These are phyloP conservation scores for Oehlia diaphana DNA, from an alignment of 192 early-diverging fungal genomes.

Conservation along the genomic window DNA sequence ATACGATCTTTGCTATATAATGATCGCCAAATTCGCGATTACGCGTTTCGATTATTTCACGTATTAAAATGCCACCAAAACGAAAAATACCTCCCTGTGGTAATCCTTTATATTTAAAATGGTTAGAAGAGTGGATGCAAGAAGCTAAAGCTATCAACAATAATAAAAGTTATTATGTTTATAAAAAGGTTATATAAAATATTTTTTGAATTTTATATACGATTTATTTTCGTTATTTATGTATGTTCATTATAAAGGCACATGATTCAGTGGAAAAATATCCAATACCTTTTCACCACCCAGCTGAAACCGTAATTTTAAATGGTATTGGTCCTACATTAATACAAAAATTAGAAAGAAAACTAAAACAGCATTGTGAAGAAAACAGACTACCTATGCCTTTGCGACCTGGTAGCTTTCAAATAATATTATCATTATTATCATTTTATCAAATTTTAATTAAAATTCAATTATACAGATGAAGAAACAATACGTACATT, in stretches of 20 bases:
- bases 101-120: slow-evolving; percentile 66
- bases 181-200: slow-evolving; percentile 49
- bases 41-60: not conserved
- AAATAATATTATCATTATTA: not conserved
- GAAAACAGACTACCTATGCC: slow-evolving; percentile 53
- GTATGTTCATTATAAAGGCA: slow-evolving; percentile 42
- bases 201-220: not conserved
- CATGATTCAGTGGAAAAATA: slow-evolving; percentile 60
- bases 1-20: no score
- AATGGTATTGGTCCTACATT: slow-evolving; percentile 65
- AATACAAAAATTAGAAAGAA: slow-evolving; percentile 51
- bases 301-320: slow-evolving; percentile 58
- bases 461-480: not conserved
- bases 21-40: no score
- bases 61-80: slow-evolving; percentile 9
- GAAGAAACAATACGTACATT: not conserved
- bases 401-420: slow-evolving; percentile 12
- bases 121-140: slow-evolving; percentile 72
- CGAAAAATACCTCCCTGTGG: slow-evolving; percentile 43
- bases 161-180: slow-evolving; percentile 54
- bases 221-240: not conserved
- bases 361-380: slow-evolving; percentile 52
- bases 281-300: slow-evolving; percentile 58
- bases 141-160: slow-evolving; percentile 46
- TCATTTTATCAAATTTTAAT: not conserved